Conservation (phyloP, 805 yeast species). For the Grigorovia humatica region DNA sequence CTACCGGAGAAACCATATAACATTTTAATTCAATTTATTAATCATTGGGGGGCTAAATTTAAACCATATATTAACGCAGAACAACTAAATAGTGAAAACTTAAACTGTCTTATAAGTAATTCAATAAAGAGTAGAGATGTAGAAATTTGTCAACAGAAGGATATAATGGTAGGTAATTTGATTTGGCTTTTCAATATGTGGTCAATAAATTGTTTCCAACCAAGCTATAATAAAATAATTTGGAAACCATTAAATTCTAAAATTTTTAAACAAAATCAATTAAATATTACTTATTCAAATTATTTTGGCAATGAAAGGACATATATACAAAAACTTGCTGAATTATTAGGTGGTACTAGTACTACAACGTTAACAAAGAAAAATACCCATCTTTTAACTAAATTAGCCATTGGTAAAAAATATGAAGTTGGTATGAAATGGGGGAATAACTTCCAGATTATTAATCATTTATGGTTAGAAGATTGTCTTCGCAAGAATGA, state of each 20-base stretch:
- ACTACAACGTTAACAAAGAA: slow-evolving; percentile 52
- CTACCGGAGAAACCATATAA: slow-evolving; percentile 35
- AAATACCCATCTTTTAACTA: slow-evolving; percentile 66
- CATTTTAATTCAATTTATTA: slow-evolving; percentile 37
- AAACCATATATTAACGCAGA: slow-evolving; percentile 15
- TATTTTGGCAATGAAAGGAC: slow-evolving; percentile 77
- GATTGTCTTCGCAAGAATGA: slow-evolving; percentile 41
- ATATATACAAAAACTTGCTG: slow-evolving; percentile 55
- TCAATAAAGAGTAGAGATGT: slow-evolving; percentile 52
- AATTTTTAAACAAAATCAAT: slow-evolving; percentile 42
- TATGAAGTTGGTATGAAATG: slow-evolving; percentile 64
- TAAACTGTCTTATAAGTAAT: slow-evolving; percentile 50
- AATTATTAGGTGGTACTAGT: slow-evolving; percentile 65
- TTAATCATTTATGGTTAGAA: slow-evolving; percentile 85
- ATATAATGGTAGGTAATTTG: slow-evolving; percentile 48
- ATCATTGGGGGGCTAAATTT: slow-evolving; percentile 45
- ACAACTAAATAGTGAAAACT: slow-evolving; percentile 15
- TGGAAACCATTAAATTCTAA: slow-evolving; percentile 53
- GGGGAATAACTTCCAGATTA: slow-evolving; percentile 37
- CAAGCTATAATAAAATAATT: slow-evolving; percentile 46
- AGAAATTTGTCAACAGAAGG: slow-evolving; percentile 31
- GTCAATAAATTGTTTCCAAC: slow-evolving; percentile 41
- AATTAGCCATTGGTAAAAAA: slow-evolving; percentile 60
- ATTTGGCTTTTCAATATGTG: slow-evolving; percentile 69
- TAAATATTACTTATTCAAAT: slow-evolving; percentile 60